These are phyloP conservation scores for Beverwykella pulmonaria DNA, from an alignment of 495 filamentous ascomycete species.

Conservation along the genomic window DNA sequence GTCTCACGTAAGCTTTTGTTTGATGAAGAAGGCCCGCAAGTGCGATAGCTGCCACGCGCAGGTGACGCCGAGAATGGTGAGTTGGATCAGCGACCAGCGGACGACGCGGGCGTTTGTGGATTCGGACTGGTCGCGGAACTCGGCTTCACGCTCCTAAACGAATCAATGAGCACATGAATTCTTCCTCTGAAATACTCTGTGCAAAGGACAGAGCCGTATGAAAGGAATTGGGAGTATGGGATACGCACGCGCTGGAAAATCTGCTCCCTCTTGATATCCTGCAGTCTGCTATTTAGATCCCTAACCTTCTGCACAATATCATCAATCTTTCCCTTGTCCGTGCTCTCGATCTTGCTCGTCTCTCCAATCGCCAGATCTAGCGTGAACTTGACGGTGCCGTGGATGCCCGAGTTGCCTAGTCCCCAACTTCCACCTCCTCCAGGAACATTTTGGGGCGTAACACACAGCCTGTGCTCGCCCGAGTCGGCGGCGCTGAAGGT, in stretches of 20 bases:
- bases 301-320: constrained; percentile 88
- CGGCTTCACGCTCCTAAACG: constrained; percentile 87
- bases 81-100: constrained; percentile 89
- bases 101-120: constrained; percentile 90
- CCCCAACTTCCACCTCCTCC: constrained; percentile 69
- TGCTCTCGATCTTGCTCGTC: constrained; percentile 90
- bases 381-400: constrained; percentile 76
- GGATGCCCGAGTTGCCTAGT: constrained; percentile 51
- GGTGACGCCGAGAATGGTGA: constrained; percentile 82
- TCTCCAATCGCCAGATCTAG: constrained; percentile 95
- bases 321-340: constrained; percentile 89
- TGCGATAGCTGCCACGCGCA: constrained; percentile 98
- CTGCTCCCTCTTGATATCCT: constrained; percentile 92
- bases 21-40: constrained; percentile 96
- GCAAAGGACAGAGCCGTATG: neutral
- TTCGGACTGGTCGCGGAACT: constrained; percentile 97
- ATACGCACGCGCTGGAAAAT: constrained; percentile 86
- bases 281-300: constrained; percentile 84
- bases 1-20: constrained; percentile 89
- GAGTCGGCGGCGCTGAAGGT: constrained; percentile 94
- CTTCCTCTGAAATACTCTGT: neutral
- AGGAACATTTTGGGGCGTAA: constrained; percentile 71
- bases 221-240: neutral
- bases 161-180: constrained; percentile 17
- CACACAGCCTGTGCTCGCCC: constrained; percentile 93